These are phyloP conservation scores for Fusarium kyushuense DNA, from an alignment of 2,329 filamentous ascomycete genomes.

Conservation along the genomic window DNA sequence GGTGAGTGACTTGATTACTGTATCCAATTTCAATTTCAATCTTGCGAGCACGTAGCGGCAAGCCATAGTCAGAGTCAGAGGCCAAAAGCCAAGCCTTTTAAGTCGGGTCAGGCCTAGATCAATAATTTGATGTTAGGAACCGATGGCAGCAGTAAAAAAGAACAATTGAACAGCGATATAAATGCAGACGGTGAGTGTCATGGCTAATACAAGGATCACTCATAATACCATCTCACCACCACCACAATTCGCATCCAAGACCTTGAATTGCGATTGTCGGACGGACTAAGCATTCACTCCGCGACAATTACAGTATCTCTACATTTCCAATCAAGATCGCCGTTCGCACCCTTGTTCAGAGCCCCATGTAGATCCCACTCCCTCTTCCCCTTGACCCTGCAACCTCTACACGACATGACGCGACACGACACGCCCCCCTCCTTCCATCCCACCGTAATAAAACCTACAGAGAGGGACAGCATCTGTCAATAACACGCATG, in stretches of 20 bases:
- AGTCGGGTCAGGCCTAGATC: conserved; percentile 5
- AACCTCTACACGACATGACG: conserved; percentile 27
- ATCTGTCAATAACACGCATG: conserved; percentile 14
- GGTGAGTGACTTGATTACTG: conserved; percentile 3
- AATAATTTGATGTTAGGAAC: conserved; percentile 20
- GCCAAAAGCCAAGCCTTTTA: conserved; percentile 6
- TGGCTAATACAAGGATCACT: conserved; percentile 22
- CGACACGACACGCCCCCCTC: conserved; percentile 36
- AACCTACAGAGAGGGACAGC: conserved; percentile 3
- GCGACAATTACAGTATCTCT: conserved; percentile 8
- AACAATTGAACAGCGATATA: too few species aligned
- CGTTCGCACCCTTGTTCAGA: conserved; percentile 28
- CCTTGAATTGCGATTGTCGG: conserved; percentile 33
- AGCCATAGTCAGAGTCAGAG: conserved; percentile 26
- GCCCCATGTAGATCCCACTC: conserved; percentile 30
- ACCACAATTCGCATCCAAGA: conserved; percentile 27
- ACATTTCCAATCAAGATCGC: conserved; percentile 38
- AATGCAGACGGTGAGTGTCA: neutral
- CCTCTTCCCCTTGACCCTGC: conserved; percentile 11
- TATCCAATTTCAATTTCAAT: conserved; percentile 37
- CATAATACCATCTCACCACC: conserved; percentile 29
- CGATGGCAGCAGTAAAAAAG: too few species aligned
- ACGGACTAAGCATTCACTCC: conserved; percentile 24
- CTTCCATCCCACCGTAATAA: conserved; percentile 18
- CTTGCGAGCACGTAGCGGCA: conserved; percentile 33